Base-by-base conservation (phyloP, 2,329 filamentous ascomycete species). In the Colletotrichum eleusines region DNA sequence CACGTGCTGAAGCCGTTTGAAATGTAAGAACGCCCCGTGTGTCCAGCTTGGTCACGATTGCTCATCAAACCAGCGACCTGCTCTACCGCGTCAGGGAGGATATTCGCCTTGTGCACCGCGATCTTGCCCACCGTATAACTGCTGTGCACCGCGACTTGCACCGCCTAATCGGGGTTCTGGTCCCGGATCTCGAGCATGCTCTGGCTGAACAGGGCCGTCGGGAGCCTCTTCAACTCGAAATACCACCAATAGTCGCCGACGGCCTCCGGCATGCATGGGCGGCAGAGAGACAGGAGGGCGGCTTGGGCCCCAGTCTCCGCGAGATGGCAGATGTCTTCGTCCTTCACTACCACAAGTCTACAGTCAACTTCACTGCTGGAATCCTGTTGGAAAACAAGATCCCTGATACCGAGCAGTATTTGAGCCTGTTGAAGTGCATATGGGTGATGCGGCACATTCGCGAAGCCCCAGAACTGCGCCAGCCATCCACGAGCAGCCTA, bases 1-100 rank as follows among this genome's bases (percentile, higher is more conserved):
- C 78, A 78, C 40, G 70, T 81, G 1, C 57, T 81, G 44, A 79
- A 79, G 59, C 80, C 80, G 0, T 80, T 81, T 53, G 78, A 81
- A 61, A 79, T 81, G 80, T 80, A 70, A 73, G 79, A 50, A 44
- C 2, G 23, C 42, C 44, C 5, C 9, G 8, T 6, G 14, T 40
- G 38, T 20, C 4, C 2, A 23, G 12, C n/a, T 8, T 12, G 16
- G 8, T 40, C 7, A n/a, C 16, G 23, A 35, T 50, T n/a, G 16
- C 69, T 73, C 16, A 74, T 20, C 28, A 11, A 14, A 11, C 5
- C n/a, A 80, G 79, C 51, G 79, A 80, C 61, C 76, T 79, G n/a
- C 77, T 80, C 8, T 70, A 74, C 35, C 67, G 73, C 14, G 74
- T 80, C 55, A 76, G 58, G 71, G 74, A 76, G 46, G 70, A 76